Base-by-base conservation (phyloP, 352 stramenopile genomes). In the Globisporangium sylvaticum region DNA sequence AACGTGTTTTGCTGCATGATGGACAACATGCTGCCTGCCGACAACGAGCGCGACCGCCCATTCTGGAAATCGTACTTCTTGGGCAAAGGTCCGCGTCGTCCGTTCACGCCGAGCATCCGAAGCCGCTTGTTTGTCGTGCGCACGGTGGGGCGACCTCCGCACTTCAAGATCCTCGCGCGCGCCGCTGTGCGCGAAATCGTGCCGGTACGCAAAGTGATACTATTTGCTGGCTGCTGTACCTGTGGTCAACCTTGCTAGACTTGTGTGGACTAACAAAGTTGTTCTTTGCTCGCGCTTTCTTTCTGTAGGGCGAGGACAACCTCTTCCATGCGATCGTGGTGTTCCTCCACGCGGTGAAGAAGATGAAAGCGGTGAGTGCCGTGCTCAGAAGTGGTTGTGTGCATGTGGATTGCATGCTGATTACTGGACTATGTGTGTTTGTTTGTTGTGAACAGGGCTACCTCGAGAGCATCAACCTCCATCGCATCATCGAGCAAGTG, bases 1-100 rank as follows among this genome's bases (percentile, higher is more conserved):
- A 95, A 95, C 68, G 83, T 89, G 24, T 93, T 95, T 48, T 94
- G 85, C 70, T 93, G 85, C 66, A 84, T 95, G 77, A 83, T 95
- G 78, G 87, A 95, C 76, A 93, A 95, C 68, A 84, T 91, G 76
- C 70, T 95, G 18, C 85, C 85, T 2, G 81, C 84, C 1, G 83
- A 91, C 57, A 88, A 83, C 60, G 85, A 90, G 65, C 84, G 80
- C 37, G 85, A 93, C 63, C 84, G 87, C 2, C 85, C 87, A 58
- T 95, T 95, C 71, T 89, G 81, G 77, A 90, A 90, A 56, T 88
- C 84, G 9, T 93, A 92, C 67, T 95, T 91, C 63, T 76, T 92
- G 48, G 77, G 71, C 65, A 90, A 91, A 56, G 76, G 81, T 8
- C 87, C 86, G 22, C 86, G 83, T 29, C 80, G 83, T 25, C 86